A percentile compares a stretch with the other conserved stretches of the same genome.
Evolutionary conservation across 1,284 basidiomycete species (phyloP).

Genomic region (Hypsizygus ulmarius): DNA sequence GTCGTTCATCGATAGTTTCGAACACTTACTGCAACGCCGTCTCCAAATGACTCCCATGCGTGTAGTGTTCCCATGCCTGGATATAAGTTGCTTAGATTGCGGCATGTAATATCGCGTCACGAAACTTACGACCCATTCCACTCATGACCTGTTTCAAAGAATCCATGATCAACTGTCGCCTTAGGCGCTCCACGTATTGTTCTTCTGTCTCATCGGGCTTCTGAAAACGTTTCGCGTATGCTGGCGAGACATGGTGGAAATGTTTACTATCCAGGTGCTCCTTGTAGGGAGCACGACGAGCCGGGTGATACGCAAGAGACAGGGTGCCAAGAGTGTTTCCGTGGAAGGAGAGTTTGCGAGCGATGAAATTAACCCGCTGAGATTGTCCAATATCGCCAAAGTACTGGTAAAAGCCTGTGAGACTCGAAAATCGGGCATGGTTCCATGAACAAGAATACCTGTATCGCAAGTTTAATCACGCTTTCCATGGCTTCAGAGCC

Average conservation of each 20-base stretch:
- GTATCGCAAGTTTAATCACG: slow-evolving; percentile 74
- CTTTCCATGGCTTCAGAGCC: slow-evolving; percentile 86
- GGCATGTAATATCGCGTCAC: slow-evolving; percentile 1
- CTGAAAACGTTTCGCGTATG: slow-evolving; percentile 80
- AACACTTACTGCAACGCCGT: slow-evolving; percentile 50
- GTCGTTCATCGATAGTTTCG: neutral
- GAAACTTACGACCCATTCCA: slow-evolving; percentile 79
- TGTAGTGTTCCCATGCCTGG: slow-evolving; percentile 82
- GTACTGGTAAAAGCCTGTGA: slow-evolving; percentile 43
- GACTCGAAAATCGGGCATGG: neutral
- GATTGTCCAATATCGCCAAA: slow-evolving; percentile 67
- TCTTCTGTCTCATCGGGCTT: slow-evolving; percentile 67
- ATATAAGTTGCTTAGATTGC: slow-evolving; percentile 2
- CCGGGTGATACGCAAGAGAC: slow-evolving; percentile 62
- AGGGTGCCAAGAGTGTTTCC: slow-evolving; percentile 79
- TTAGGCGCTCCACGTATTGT: slow-evolving; percentile 72
- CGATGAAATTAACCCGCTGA: slow-evolving; percentile 74
- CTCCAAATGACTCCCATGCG: slow-evolving; percentile 81
- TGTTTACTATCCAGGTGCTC: slow-evolving; percentile 58
- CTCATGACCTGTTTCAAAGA: slow-evolving; percentile 50
- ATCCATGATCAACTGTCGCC: slow-evolving; percentile 63
- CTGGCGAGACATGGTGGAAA: slow-evolving; percentile 82
- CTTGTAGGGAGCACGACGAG: slow-evolving; percentile 64
- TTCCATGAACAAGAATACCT: slow-evolving; percentile 39
- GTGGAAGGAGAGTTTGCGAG: slow-evolving; percentile 77